Evolutionary conservation across 2,329 filamentous ascomycete species (phyloP).

Genomic region (Ophiocordyceps camponoti-rufipedis): DNA sequence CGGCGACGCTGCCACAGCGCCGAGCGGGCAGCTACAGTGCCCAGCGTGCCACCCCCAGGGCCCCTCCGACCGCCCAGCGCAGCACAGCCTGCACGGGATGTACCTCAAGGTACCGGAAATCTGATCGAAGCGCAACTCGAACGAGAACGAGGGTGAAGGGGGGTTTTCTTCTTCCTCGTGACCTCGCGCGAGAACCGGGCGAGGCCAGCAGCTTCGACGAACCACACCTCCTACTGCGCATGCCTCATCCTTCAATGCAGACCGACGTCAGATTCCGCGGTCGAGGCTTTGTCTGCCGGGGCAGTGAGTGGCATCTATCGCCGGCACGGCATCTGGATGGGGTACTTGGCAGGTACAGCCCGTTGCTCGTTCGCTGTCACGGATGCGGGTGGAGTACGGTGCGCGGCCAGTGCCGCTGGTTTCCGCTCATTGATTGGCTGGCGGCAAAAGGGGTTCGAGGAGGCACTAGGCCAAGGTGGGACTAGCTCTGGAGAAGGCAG

Average conservation of each 20-base stretch:
- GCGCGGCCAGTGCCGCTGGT: not conserved
- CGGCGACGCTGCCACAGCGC: not conserved
- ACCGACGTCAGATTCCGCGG: not conserved
- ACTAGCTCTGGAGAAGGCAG: conserved; percentile 13
- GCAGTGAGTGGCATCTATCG: not conserved
- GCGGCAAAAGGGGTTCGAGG: conserved; percentile 16
- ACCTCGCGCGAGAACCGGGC: not conserved
- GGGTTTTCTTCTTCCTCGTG: not conserved
- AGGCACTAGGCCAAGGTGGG: conserved; percentile 8
- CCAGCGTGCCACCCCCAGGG: not conserved
- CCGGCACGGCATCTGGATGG: not conserved
- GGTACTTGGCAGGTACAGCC: too few species aligned
- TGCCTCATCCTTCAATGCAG: not conserved
- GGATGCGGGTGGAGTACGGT: not conserved
- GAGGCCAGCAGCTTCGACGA: too few species aligned
- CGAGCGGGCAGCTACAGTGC: not conserved
- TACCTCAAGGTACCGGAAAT: not conserved
- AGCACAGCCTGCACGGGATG: not conserved
- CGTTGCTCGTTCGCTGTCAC: not conserved
- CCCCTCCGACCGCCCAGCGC: too few species aligned
- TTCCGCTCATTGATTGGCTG: conserved; percentile 2
- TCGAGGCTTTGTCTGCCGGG: not conserved
- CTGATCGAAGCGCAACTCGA: not conserved
- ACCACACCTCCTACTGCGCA: too few species aligned
- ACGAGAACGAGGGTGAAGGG: not conserved